phyloP scores from a whole-genome alignment of 768 basidiomycete genomes.

The Termitomyces sp. region DNA sequence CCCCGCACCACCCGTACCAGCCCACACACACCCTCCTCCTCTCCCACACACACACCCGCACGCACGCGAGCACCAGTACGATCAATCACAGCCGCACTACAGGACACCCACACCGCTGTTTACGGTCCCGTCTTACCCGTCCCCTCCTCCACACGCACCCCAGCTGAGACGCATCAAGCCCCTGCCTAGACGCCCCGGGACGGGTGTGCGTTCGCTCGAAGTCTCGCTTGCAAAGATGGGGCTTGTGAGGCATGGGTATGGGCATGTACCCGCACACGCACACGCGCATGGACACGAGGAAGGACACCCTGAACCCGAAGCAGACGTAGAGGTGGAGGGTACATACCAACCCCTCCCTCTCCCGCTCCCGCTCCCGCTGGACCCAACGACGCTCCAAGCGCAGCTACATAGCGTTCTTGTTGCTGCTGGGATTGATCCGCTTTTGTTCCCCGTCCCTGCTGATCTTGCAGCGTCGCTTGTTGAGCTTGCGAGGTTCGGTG shows the following conservation, averaged over 20 bases:
- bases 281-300: neutral
- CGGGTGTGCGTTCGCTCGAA: neutral
- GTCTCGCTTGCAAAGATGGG: neutral
- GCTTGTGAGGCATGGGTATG: neutral
- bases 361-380: neutral
- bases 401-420: neutral
- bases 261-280: too few species aligned
- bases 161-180: slow-evolving; percentile 49
- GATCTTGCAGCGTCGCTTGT: neutral
- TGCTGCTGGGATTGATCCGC: neutral
- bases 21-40: neutral
- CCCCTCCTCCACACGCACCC: slow-evolving; percentile 45
- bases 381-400: neutral
- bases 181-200: slow-evolving; percentile 62
- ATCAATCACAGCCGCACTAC: neutral
- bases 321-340: too few species aligned
- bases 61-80: neutral
- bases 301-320: slow-evolving; percentile 46
- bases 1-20: neutral
- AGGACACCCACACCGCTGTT: slow-evolving; percentile 44
- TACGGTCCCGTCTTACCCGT: slow-evolving; percentile 60
- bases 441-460: neutral
- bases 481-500: neutral
- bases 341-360: neutral
- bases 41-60: neutral